These are phyloP conservation scores for Colletotrichum sp. DNA, from an alignment of 2,329 filamentous ascomycete genomes.

Conservation along the genomic window DNA sequence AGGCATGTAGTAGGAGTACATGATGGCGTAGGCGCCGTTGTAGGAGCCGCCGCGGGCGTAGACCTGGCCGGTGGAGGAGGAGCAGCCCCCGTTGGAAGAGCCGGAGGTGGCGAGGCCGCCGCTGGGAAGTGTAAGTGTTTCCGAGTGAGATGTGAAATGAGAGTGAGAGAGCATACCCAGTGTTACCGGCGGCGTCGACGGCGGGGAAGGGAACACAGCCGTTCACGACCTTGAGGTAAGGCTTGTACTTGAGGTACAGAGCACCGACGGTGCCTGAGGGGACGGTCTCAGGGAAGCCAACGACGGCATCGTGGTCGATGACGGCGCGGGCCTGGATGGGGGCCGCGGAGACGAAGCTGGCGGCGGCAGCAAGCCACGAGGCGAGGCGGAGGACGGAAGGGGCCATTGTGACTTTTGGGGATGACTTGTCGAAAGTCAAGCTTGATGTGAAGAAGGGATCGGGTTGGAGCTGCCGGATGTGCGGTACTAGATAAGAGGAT, in stretches of 20 bases:
- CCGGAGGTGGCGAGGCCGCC: constrained; percentile 32
- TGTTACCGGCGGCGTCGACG: constrained; percentile 62
- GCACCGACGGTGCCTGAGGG: constrained; percentile 30
- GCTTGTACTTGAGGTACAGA: constrained; percentile 38
- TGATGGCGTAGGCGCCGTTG: constrained; percentile 32
- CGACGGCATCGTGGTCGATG: constrained; percentile 34
- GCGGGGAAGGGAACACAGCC: constrained; percentile 69
- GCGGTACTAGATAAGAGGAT: not conserved
- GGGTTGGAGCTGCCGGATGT: not conserved
- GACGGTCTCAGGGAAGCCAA: constrained; percentile 34
- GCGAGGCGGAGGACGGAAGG: constrained; percentile 19
- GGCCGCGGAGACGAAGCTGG: constrained; percentile 19
- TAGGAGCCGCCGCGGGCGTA: constrained; percentile 32
- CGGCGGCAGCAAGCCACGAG: constrained; percentile 19
- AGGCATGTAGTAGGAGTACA: constrained; percentile 43
- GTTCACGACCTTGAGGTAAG: constrained; percentile 49
- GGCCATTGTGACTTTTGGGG: constrained; percentile 5
- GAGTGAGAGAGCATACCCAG: constrained; percentile 45
- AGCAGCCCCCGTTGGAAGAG: constrained; percentile 29
- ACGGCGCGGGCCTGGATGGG: constrained; percentile 30
- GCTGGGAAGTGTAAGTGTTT: constrained; percentile 21
- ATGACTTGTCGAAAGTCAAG: not conserved
- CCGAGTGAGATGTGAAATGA: not conserved
- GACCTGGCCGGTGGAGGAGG: constrained; percentile 34
- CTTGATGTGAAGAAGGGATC: not conserved